A percentile compares a stretch with the other conserved stretches of the same genome.
phyloP scores from a whole-genome alignment of 179 eudicot species.

The Dionaea muscipula region DNA sequence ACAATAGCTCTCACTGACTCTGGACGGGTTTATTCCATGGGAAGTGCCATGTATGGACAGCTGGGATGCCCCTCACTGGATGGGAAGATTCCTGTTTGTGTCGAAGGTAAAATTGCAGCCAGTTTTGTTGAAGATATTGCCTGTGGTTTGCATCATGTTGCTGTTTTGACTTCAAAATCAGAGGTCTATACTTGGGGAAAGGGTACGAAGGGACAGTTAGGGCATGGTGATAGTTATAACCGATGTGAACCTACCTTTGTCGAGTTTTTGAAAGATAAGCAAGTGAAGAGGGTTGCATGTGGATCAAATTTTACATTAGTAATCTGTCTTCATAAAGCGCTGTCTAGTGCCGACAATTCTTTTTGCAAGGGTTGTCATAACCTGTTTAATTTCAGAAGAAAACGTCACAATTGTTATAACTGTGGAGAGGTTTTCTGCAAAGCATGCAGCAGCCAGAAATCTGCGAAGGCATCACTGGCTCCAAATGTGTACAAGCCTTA shows the following conservation, averaged over 20 bases:
- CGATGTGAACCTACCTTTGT: constrained; percentile 54
- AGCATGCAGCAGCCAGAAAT: constrained; percentile 62
- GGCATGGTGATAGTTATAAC: constrained; percentile 71
- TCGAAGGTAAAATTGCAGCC: constrained; percentile 40
- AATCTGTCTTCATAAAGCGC: constrained; percentile 73
- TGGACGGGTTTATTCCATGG: constrained; percentile 76
- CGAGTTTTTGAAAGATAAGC: constrained; percentile 55
- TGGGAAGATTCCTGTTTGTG: constrained; percentile 42
- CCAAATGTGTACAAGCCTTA: constrained; percentile 71
- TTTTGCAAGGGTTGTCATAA: constrained; percentile 62
- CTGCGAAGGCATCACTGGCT: constrained; percentile 80
- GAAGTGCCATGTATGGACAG: constrained; percentile 58
- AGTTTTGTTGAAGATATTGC: constrained; percentile 62
- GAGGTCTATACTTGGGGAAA: constrained; percentile 95
- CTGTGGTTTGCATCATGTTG: constrained; percentile 84
- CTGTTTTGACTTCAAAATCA: constrained; percentile 60
- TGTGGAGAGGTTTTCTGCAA: constrained; percentile 91
- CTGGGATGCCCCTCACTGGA: constrained; percentile 43
- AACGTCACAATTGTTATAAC: constrained; percentile 90
- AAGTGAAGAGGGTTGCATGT: constrained; percentile 61
- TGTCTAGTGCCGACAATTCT: constrained; percentile 59
- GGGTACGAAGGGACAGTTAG: constrained; percentile 77
- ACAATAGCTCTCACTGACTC: constrained; percentile 58
- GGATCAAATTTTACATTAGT: constrained; percentile 80
- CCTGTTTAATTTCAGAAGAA: constrained; percentile 71